These are phyloP conservation scores for Fremontodendron californicum DNA, from an alignment of 345 rosid genomes.

Conservation along the genomic window DNA sequence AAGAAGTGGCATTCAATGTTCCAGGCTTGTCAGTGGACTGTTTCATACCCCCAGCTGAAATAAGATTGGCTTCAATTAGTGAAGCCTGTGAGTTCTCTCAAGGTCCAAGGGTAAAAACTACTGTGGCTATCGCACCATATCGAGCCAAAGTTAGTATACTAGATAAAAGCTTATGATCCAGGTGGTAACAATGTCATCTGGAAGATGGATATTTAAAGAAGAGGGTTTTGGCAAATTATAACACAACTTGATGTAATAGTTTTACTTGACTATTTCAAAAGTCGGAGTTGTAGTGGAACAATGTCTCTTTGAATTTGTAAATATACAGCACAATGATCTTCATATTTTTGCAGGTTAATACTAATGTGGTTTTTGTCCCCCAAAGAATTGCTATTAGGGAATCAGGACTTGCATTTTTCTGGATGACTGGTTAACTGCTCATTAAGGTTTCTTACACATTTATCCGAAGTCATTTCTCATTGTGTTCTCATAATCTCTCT, in stretches of 20 bases:
- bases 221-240: constrained; percentile 1
- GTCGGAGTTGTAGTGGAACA: constrained; percentile 19
- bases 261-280: constrained; percentile 18
- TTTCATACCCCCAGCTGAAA: constrained; percentile 83
- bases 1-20: constrained; percentile 79
- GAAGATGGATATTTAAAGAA: constrained; percentile 22
- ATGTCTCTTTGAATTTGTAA: constrained; percentile 41
- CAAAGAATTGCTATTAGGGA: constrained; percentile 5
- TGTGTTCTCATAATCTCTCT: neutral
- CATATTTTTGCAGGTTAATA: constrained; percentile 10
- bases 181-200: constrained; percentile 21
- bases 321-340: constrained; percentile 26
- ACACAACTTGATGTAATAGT: constrained; percentile 22
- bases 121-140: constrained; percentile 31
- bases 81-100: constrained; percentile 48
- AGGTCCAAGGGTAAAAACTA: constrained; percentile 46
- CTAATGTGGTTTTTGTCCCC: neutral
- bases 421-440: neutral
- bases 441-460: neutral
- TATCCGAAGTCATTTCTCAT: neutral
- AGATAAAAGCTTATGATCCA: constrained; percentile 31
- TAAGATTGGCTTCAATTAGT: constrained; percentile 40
- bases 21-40: constrained; percentile 71
- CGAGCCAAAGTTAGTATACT: constrained; percentile 47
- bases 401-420: constrained; percentile 1